phyloP scores from a whole-genome alignment of 768 basidiomycete genomes.

The Filobasidium floriforme region DNA sequence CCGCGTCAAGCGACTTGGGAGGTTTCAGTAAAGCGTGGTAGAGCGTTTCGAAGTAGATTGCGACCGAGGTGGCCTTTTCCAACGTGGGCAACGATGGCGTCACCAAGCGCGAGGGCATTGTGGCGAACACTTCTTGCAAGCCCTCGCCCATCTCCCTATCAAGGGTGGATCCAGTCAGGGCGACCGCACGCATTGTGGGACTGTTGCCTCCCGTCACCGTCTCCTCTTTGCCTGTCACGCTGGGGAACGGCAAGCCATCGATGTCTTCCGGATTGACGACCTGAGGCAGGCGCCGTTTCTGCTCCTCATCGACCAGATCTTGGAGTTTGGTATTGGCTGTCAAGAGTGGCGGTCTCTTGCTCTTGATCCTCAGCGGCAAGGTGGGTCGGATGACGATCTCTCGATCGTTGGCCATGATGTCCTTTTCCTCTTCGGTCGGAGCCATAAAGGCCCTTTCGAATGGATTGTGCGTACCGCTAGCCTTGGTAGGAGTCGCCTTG shows the following conservation, averaged over 20 bases:
- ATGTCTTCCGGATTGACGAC: slow-evolving; percentile 26
- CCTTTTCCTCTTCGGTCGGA: slow-evolving; percentile 4
- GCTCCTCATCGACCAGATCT: not conserved
- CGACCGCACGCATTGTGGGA: not conserved
- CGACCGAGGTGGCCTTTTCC: slow-evolving; percentile 84
- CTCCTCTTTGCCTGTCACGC: slow-evolving; percentile 5
- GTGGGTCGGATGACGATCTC: slow-evolving; percentile 5
- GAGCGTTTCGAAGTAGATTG: slow-evolving; percentile 67
- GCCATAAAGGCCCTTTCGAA: slow-evolving; percentile 23
- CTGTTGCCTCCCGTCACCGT: not conserved
- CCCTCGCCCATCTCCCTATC: slow-evolving; percentile 1
- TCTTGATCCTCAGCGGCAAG: slow-evolving; percentile 16
- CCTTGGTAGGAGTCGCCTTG: not conserved
- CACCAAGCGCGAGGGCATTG: slow-evolving; percentile 47
- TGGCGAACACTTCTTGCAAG: not conserved
- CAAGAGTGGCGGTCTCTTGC: slow-evolving; percentile 8
- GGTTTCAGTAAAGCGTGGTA: slow-evolving; percentile 43
- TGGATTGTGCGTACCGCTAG: slow-evolving; percentile 12
- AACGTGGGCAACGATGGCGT: slow-evolving; percentile 81
- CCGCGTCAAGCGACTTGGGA: slow-evolving; percentile 56
- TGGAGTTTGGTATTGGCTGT: slow-evolving; percentile 19
- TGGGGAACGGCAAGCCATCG: slow-evolving; percentile 20
- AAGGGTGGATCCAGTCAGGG: not conserved
- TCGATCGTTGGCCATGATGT: slow-evolving; percentile 4
- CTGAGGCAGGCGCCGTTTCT: slow-evolving; percentile 16